Evolutionary conservation across 768 basidiomycete species (phyloP).

Genomic region (Leccinum uliginosum): DNA sequence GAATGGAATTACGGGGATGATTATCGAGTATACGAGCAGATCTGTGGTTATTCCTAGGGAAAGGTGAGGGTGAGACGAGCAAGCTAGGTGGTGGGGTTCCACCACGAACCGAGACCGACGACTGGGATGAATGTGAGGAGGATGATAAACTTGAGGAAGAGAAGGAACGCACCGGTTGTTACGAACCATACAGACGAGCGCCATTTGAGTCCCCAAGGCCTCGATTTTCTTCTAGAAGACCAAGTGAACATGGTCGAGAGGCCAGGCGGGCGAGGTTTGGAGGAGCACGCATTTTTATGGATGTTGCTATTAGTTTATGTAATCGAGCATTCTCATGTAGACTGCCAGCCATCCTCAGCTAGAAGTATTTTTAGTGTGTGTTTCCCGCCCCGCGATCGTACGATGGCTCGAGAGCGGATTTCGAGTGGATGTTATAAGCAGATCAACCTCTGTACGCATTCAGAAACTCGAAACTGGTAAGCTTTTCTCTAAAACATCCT

Average conservation of each 20-base stretch:
- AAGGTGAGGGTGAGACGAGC: background rate
- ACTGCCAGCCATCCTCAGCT: background rate
- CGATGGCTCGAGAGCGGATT: background rate
- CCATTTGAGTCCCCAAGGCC: constrained; percentile 50
- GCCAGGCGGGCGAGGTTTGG: background rate
- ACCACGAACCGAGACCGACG: constrained; percentile 44
- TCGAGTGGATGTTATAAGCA: too few species aligned
- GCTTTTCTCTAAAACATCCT: background rate
- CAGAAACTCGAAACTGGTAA: background rate
- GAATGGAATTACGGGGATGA: constrained; percentile 63
- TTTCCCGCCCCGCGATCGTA: background rate
- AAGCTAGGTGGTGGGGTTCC: background rate
- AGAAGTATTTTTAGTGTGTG: background rate
- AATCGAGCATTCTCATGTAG: background rate
- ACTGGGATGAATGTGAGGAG: constrained; percentile 26
- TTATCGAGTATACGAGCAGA: constrained; percentile 55
- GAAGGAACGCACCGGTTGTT: constrained; percentile 37
- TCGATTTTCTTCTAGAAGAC: background rate
- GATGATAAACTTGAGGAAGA: background rate
- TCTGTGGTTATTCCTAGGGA: constrained; percentile 41
- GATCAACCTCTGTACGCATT: background rate
- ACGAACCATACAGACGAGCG: constrained; percentile 55
- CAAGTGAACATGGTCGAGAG: background rate
- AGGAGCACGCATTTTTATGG: constrained; percentile 6
- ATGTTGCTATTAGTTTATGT: background rate